phyloP scores from a whole-genome alignment of 1,284 basidiomycete genomes.

The Gymnopus androsaceus region DNA sequence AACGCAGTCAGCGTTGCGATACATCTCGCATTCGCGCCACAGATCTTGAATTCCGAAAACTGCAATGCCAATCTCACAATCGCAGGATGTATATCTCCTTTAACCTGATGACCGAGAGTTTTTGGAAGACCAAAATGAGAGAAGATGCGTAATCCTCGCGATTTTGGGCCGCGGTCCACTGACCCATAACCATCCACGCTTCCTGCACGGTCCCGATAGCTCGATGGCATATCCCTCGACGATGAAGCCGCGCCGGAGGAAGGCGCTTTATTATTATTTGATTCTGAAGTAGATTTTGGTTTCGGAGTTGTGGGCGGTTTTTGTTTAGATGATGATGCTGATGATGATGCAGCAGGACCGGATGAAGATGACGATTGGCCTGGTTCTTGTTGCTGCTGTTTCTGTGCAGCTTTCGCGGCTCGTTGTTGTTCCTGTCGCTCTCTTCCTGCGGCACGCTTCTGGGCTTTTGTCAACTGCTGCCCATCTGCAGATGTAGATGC shows the following conservation, averaged over 20 bases:
- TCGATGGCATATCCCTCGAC: slow-evolving; percentile 21
- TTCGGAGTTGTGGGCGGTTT: slow-evolving; percentile 32
- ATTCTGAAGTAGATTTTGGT: slow-evolving; percentile 29
- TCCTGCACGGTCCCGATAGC: slow-evolving; percentile 22
- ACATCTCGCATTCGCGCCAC: slow-evolving; percentile 85
- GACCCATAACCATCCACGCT: slow-evolving; percentile 4
- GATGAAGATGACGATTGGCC: too few relatives aligned
- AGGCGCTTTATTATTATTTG: slow-evolving; percentile 8
- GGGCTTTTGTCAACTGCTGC: slow-evolving; percentile 56
- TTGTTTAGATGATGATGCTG: slow-evolving; percentile 22
- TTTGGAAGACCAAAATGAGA: slow-evolving; percentile 81
- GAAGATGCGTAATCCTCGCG: slow-evolving; percentile 69
- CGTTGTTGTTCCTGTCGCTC: slow-evolving; percentile 80
- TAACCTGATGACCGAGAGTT: slow-evolving; percentile 54
- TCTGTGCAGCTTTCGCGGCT: slow-evolving; percentile 63
- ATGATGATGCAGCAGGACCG: neutral
- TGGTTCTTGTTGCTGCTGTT: slow-evolving; percentile 30
- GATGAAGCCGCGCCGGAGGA: slow-evolving; percentile 17
- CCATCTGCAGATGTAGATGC: slow-evolving; percentile 30
- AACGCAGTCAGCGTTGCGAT: slow-evolving; percentile 86
- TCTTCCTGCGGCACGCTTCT: slow-evolving; percentile 79
- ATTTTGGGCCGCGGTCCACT: slow-evolving; percentile 18
- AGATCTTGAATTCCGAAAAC: slow-evolving; percentile 85
- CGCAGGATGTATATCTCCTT: slow-evolving; percentile 82
- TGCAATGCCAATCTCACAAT: slow-evolving; percentile 78